phyloP scores from a whole-genome alignment of 2,329 filamentous ascomycete genomes.

The Huntiella decipiens region DNA sequence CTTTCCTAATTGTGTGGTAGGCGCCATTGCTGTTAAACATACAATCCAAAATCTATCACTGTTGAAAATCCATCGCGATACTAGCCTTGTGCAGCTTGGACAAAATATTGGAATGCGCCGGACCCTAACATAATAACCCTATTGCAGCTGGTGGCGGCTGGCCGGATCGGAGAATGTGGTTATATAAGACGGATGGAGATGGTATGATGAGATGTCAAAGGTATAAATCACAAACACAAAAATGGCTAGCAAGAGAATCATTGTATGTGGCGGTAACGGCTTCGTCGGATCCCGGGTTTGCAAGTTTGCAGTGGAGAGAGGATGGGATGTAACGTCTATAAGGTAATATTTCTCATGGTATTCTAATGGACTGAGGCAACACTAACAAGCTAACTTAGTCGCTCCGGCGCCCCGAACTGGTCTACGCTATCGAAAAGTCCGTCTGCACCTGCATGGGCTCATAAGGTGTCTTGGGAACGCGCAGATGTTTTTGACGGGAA shows the following conservation, averaged over 20 bases:
- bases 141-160: too few species aligned
- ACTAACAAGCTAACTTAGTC: conserved; percentile 30
- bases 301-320: conserved; percentile 65
- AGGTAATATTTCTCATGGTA: conserved; percentile 35
- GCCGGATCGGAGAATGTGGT: too few species aligned
- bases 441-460: conserved; percentile 60
- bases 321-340: conserved; percentile 84
- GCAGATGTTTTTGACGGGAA: conserved; percentile 72
- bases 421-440: conserved; percentile 52
- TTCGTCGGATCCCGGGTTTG: conserved; percentile 83
- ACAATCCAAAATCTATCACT: too few species aligned
- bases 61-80: too few species aligned
- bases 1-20: conserved; percentile 37
- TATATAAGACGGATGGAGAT: too few species aligned
- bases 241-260: conserved; percentile 52
- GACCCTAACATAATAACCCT: too few species aligned
- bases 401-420: conserved; percentile 81
- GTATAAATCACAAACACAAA: conserved; percentile 18
- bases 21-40: conserved; percentile 29
- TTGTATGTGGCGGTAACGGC: conserved; percentile 86
- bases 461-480: conserved; percentile 67
- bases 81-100: too few species aligned
- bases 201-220: background rate
- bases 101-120: too few species aligned
- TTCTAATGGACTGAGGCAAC: background rate